phyloP scores from a whole-genome alignment of 352 stramenopile genomes.

The Pythium aphanidermatum region DNA sequence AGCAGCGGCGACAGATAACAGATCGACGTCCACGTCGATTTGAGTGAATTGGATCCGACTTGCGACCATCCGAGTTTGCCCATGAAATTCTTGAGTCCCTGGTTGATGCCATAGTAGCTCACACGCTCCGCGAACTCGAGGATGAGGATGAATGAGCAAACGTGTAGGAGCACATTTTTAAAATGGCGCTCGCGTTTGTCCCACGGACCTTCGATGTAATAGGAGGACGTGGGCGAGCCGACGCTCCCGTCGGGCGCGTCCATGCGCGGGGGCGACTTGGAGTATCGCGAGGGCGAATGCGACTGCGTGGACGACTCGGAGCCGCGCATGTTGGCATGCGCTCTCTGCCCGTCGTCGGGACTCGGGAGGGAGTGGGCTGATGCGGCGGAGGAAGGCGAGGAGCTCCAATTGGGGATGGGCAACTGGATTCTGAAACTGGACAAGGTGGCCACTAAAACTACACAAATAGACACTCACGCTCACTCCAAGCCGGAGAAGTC shows the following conservation, averaged over 20 bases:
- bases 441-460: not conserved
- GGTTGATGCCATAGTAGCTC: constrained; percentile 87
- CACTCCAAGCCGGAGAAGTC: constrained; percentile 14
- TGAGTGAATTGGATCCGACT: constrained; percentile 81
- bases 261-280: constrained; percentile 45
- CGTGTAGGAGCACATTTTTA: constrained; percentile 77
- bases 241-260: constrained; percentile 28
- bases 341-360: not conserved
- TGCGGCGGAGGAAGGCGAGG: no score
- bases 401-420: no score
- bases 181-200: constrained; percentile 72
- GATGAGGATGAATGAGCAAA: constrained; percentile 84
- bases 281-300: constrained; percentile 34
- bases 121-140: constrained; percentile 81
- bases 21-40: constrained; percentile 86
- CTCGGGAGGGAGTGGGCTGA: constrained; percentile 17
- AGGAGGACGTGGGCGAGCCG: constrained; percentile 38
- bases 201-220: constrained; percentile 73
- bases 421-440: not conserved
- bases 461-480: not conserved
- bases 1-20: constrained; percentile 81
- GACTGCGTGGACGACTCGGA: constrained; percentile 32
- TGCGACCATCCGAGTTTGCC: constrained; percentile 64
- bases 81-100: constrained; percentile 87
- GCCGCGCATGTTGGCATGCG: constrained; percentile 19